Base-by-base conservation (phyloP, 2,329 filamentous ascomycete species). In the Neonectria hederae region DNA sequence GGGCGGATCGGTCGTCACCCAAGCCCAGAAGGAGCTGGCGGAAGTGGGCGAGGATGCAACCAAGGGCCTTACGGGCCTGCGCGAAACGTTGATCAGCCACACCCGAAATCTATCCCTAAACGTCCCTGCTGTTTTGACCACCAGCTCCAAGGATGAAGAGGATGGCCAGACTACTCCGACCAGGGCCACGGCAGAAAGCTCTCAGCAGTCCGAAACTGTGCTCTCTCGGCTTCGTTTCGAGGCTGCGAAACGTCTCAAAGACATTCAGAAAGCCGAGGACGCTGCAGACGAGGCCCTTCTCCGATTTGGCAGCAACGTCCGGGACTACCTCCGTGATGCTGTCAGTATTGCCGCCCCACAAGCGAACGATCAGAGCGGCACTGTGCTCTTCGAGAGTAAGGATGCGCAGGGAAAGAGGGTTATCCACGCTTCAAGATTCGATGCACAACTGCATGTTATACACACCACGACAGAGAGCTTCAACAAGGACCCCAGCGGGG, bases 391-490 rank as follows among this genome's bases (percentile, higher is more conserved):
- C 74, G 96, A 98, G 82, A 97, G 93, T 76, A 97, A 95, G 77
- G 95, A 97, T 78, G 89, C 92, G 5, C 87, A 89, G 54, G 95
- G 94, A 26, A 97, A 96, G 83, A 87, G 96, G 59, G 93, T 98
- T 17, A 97, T 98, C 68, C 96, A 99, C 77, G 92, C 93, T 1
- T 97, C 94, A 55, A 87, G 96, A 65, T 95, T 97, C 76, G 96
- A 99, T 75, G 96, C 96, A 1, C 96, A 98, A 79, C 83, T 99
- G 66, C 95, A 99, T 76, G 94, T 97, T 35, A 94, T 99, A 64
- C 96, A 99, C 78, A 94, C 93, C 5, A 92, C 89, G 21, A 79
- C 90, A 42, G 91, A 96, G 66, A 92, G 90, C 72, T 97, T 98
- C 79, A 87, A 88, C 59, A 91, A 92, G 75, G 94, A 98, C 74